Evolutionary conservation across 2,329 filamentous ascomycete species (phyloP).

Genomic region (Colletotrichum tropicale): DNA sequence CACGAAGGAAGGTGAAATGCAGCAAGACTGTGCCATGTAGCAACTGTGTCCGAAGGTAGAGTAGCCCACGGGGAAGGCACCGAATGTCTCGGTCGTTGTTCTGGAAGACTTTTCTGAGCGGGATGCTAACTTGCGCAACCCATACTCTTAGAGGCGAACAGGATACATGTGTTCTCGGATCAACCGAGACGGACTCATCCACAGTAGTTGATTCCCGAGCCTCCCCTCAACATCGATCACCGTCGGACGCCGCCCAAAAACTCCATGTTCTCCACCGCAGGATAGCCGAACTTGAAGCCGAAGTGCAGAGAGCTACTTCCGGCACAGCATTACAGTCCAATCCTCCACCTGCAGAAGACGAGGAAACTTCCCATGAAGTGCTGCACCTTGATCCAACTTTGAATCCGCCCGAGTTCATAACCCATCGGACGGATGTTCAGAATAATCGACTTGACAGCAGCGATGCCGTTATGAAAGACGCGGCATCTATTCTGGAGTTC

Average conservation of each 20-base stretch:
- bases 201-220: background rate
- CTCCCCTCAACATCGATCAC: background rate
- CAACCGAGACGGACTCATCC: background rate
- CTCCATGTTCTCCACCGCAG: background rate
- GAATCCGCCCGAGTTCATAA: background rate
- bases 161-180: background rate
- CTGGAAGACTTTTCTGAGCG: background rate
- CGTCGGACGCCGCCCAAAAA: background rate
- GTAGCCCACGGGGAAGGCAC: background rate
- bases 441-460: background rate
- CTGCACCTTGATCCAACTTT: background rate
- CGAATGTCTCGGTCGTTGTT: background rate
- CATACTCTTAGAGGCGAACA: background rate
- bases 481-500: slow-evolving; percentile 51
- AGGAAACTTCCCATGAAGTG: background rate
- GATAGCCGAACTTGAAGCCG: background rate
- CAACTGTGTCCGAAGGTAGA: slow-evolving; percentile 25
- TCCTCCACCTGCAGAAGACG: background rate
- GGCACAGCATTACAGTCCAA: background rate
- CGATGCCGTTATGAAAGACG: slow-evolving; percentile 38
- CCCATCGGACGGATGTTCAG: background rate
- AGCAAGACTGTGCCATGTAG: slow-evolving; percentile 28
- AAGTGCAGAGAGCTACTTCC: background rate
- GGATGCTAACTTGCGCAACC: background rate
- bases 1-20: slow-evolving; percentile 27